Percentiles rank a stretch among this genome's conserved stretches.
Conservation (phyloP, 352 stramenopile genomes). For the Phytophthora lateralis region DNA sequence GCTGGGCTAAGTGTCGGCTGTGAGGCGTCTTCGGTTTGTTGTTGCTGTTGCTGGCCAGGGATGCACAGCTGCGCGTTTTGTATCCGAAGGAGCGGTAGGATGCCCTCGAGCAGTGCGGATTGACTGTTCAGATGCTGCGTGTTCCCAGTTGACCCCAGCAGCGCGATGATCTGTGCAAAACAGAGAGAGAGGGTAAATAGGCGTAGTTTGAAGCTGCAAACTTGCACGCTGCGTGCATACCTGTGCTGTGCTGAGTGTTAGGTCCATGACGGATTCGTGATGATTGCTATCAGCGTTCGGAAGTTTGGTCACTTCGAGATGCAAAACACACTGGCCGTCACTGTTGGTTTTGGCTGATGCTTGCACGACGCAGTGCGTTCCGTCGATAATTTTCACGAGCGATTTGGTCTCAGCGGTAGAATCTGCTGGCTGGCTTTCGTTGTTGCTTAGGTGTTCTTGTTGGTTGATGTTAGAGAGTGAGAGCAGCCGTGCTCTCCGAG, state of each 20-base stretch:
- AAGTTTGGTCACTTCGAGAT: slow-evolving; percentile 20
- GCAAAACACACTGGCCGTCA: slow-evolving; percentile 25
- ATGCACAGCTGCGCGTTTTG: slow-evolving; percentile 19
- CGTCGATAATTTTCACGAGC: slow-evolving; percentile 21
- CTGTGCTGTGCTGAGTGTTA: slow-evolving; percentile 31
- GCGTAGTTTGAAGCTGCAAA: not conserved
- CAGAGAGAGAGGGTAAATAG: not conserved
- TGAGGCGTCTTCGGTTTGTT: not conserved
- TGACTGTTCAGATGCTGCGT: slow-evolving; percentile 28
- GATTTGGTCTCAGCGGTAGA: not conserved
- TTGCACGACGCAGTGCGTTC: slow-evolving; percentile 22
- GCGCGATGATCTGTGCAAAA: slow-evolving; percentile 25
- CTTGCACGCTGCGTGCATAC: slow-evolving; percentile 16
- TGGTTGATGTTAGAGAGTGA: slow-evolving; percentile 11
- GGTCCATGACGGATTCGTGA: slow-evolving; percentile 20
- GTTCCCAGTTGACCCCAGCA: slow-evolving; percentile 16
- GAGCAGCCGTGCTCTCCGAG: slow-evolving; percentile 21
- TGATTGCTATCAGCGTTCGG: slow-evolving; percentile 14
- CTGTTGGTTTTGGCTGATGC: slow-evolving; percentile 11
- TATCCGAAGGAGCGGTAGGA: slow-evolving; percentile 32
- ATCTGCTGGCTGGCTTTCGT: slow-evolving; percentile 1
- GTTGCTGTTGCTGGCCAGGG: slow-evolving; percentile 13
- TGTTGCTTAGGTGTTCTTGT: slow-evolving; percentile 7
- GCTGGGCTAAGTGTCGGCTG: not conserved
- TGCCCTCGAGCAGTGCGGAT: slow-evolving; percentile 25